Evolutionary conservation across 225 moss, liverwort and hornwort species (phyloP), one percentile per base, ranked within the genome.

Genomic region (Lunularia cruciata): DNA sequence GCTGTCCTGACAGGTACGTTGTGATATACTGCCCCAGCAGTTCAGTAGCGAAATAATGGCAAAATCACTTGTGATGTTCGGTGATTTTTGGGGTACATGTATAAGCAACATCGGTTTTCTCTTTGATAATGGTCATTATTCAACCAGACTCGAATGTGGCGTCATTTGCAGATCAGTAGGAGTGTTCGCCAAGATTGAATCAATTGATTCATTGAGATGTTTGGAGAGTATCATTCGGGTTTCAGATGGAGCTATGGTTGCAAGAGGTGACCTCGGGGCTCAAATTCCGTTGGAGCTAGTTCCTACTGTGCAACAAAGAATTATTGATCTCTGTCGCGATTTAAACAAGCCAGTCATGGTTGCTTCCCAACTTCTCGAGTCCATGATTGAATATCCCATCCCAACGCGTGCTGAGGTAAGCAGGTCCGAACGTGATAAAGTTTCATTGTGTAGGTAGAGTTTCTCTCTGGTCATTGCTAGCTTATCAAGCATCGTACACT

Each of bases 271-370:
- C 40, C 76, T 92, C 19, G 92, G 92, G 46, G 88, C 92, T 18
- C 89, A 92, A 73, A 85, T 92, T 51, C 86, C 92, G 28, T 76
- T 90, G 43, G 92, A 92, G 49, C 77, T 85, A 65, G 89, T 92
- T 14, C 92, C 92, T 23, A 76, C 86, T 8, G 92, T 92, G 52
- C 92, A 92, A 69, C 72, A 88, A 77, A 61, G 47, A 12, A 72
- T 92, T 14, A 75, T 92, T 3, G 45, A 78, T 57, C 74, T 85
- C 31, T 92, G 92, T 63, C 89, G 90, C 26, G 60, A 47, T 45
- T 78, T 88, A 0, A 92, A 92, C 72, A 90, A 90, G 77, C 92
- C 92, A 62, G 90, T 90, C 54, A 92, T 92, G 64, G 92, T 92
- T 51, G 90, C 92, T 34, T 90, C 92, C 42, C 90, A 90, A 74